Base-by-base conservation (phyloP, 108 stramenopile genomes). In the Discostella stelligeroides region DNA sequence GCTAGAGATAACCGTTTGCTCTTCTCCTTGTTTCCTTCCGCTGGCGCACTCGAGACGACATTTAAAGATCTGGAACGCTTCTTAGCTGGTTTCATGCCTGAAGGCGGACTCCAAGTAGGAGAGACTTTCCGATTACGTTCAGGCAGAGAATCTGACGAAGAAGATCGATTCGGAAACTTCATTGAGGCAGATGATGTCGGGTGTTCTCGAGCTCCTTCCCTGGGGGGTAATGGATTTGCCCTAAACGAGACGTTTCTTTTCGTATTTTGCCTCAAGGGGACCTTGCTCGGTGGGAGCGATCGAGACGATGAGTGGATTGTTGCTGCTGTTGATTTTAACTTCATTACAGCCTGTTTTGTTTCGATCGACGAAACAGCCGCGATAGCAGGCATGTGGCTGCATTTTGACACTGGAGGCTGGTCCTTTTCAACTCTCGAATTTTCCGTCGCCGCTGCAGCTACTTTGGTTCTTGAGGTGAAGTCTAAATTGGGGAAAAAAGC, bases 21-120 rank as follows among this genome's bases (percentile, higher is more conserved):
- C 21, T 39, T 29, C 43, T 46, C 65, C 29, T 1, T 53, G 65
- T 24, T 37, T 37, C 15, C 60, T 60, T 30, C 21, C 17, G 27
- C 18, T 30, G 54, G 30, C 63, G 64, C 3, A 34, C 17, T 60
- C 28, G 41, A 30, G 21, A 46, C 57, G 30, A 46, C 41, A 11
- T 14, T 18, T 27, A 37, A 25, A 38, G 30, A 5, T 62, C 61
- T 75, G 18, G 66, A 54, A 51, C 65, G 39, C 47, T 75, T 75
- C 38, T 20, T 75, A 15, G 73, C 73, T 13, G 65, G 65, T 48
- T 75, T 75, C 29, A 61, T 53, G 8, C 27, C 45, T 9, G 66
- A 66, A 29, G 65, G 65, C 45, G 58, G 57, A 50, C 56, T 66
- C 58, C 34, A 51, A 10, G n/a, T 65, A 50, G 62, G 72, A 41